Conservation (phyloP, 306 rosid species). For the Mimosa pudica region DNA sequence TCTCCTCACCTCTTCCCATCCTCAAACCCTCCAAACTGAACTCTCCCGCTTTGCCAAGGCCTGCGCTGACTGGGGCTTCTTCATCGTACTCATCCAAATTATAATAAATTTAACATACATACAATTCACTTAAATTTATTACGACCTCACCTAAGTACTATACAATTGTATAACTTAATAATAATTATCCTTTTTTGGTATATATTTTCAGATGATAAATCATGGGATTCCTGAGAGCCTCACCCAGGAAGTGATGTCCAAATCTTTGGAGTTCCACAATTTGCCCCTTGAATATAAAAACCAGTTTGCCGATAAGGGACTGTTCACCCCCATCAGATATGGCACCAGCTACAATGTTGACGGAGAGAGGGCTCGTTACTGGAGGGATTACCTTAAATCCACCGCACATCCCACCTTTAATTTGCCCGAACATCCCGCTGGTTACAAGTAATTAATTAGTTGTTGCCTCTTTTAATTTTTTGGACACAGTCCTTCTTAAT, state of each 20-base stretch:
- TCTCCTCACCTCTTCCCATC: neutral
- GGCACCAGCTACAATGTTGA: constrained; percentile 44
- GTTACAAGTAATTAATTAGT: no score
- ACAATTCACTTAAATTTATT: no score
- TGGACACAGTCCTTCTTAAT: no score
- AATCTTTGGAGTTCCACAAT: constrained; percentile 25
- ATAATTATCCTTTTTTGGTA: no score
- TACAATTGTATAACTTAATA: no score
- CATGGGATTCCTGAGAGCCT: neutral
- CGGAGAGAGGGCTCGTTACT: no score
- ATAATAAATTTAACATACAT: no score
- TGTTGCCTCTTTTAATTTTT: no score
- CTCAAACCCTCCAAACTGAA: neutral
- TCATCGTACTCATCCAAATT: neutral
- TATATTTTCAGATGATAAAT: neutral
- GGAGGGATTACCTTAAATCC: no score
- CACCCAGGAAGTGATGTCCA: neutral
- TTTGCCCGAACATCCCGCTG: no score
- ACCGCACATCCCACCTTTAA: no score
- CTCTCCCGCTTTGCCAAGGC: neutral
- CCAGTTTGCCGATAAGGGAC: constrained; percentile 37
- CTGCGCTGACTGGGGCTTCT: neutral
- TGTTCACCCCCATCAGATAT: constrained; percentile 38
- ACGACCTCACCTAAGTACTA: no score
- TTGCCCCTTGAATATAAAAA: constrained; percentile 43